phyloP scores from a whole-genome alignment of 441 rosid genomes.

The Corymbia citriodora region DNA sequence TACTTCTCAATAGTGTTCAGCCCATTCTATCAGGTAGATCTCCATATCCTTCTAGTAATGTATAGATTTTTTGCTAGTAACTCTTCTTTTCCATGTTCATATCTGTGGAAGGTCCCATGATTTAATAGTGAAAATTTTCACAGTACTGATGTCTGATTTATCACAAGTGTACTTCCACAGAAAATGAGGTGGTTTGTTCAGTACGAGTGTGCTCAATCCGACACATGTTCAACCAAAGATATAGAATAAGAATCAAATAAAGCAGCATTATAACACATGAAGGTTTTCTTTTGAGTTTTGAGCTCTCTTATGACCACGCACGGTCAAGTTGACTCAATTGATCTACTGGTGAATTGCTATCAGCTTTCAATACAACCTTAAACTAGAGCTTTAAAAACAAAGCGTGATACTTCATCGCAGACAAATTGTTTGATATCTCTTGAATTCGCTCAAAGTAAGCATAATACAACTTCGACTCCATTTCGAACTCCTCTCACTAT shows the following conservation, averaged over 20 bases:
- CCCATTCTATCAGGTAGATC: conserved; percentile 44
- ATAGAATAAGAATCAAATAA: neutral
- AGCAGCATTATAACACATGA: neutral
- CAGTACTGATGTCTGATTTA: neutral
- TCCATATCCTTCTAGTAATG: neutral
- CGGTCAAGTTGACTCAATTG: neutral
- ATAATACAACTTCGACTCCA: neutral
- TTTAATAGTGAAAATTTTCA: neutral
- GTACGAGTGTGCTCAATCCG: neutral
- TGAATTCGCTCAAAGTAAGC: neutral
- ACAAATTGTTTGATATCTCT: neutral
- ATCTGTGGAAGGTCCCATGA: neutral
- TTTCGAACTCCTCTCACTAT: neutral
- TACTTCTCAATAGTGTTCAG: conserved; percentile 43
- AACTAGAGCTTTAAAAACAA: neutral
- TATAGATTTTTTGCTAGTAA: neutral
- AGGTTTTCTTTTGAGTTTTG: neutral
- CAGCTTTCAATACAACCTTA: neutral
- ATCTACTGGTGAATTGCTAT: neutral
- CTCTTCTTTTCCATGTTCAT: neutral
- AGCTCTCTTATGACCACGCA: neutral
- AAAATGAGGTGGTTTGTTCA: neutral
- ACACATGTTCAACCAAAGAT: neutral
- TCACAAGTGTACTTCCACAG: neutral
- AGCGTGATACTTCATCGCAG: neutral